Percentiles rank a stretch among this genome's conserved stretches.
Evolutionary conservation across 805 yeast genomes (phyloP).

Genomic region (Yarrowia divulgata): DNA sequence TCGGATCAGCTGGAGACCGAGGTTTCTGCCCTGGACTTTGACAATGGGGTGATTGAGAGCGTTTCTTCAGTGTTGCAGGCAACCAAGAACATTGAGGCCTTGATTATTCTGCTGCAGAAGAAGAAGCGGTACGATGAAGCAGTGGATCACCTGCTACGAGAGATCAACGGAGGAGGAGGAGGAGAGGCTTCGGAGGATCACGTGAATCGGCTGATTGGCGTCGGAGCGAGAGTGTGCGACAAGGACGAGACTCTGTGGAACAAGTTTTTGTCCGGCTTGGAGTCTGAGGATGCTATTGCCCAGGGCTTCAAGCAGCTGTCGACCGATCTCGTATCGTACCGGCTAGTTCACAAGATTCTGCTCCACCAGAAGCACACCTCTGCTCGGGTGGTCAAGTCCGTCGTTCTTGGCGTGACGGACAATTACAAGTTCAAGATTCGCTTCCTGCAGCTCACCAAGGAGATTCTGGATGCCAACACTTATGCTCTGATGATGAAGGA

Average conservation of each 20-base stretch:
- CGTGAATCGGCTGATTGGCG: conserved; percentile 4
- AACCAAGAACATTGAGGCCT: conserved; percentile 4
- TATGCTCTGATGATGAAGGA: conserved; percentile 54
- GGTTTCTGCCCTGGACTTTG: conserved; percentile 11
- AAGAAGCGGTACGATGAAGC: conserved; percentile 22
- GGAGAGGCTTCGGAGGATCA: background rate
- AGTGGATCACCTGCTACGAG: background rate
- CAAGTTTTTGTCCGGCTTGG: conserved; percentile 15
- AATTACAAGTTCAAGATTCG: conserved; percentile 61
- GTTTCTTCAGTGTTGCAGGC: background rate
- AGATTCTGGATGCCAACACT: conserved; percentile 64
- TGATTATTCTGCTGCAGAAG: conserved; percentile 8
- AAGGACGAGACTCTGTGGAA: conserved; percentile 27
- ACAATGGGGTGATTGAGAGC: background rate
- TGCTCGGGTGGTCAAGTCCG: conserved; percentile 59
- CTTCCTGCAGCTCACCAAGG: conserved; percentile 59
- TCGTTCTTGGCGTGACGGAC: conserved; percentile 71
- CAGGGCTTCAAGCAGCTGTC: conserved; percentile 23
- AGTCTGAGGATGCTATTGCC: conserved; percentile 20
- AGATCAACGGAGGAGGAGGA: background rate
- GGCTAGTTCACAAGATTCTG: conserved; percentile 22
- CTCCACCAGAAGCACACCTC: conserved; percentile 53
- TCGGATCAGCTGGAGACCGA: conserved; percentile 1
- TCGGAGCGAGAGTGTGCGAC: conserved; percentile 11
- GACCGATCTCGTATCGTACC: conserved; percentile 9